Evolutionary conservation across 495 filamentous ascomycete species (phyloP).

Genomic region (Acidomyces sp.): DNA sequence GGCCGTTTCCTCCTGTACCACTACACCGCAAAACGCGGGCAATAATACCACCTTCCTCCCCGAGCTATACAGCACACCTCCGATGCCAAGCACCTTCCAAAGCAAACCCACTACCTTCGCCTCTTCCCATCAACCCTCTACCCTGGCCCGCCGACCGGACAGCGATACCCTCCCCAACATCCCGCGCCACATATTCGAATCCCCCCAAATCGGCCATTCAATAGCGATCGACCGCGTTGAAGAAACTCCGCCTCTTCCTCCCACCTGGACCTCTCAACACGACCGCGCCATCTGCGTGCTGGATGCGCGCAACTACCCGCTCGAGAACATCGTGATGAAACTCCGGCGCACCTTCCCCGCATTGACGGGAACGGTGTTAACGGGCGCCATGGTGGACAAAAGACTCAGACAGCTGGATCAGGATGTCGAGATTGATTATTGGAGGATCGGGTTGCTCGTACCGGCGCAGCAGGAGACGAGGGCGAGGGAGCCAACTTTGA

Average conservation of each 20-base stretch:
- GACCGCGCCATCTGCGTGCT: conserved; percentile 19
- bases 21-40: too few relatives aligned
- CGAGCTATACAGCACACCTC: conserved; percentile 14
- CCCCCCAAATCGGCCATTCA: background rate
- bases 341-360: conserved; percentile 11
- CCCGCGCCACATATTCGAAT: background rate
- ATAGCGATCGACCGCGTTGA: conserved; percentile 2
- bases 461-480: background rate
- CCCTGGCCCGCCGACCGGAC: background rate
- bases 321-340: conserved; percentile 5
- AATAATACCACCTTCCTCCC: conserved; percentile 9
- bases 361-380: conserved; percentile 9
- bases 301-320: conserved; percentile 10
- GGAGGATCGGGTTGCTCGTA: conserved; percentile 5
- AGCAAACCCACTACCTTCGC: conserved; percentile 2
- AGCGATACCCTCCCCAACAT: background rate
- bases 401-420: conserved; percentile 19
- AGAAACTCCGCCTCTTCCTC: conserved; percentile 13
- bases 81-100: conserved; percentile 16
- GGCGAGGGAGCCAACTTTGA: too few relatives aligned
- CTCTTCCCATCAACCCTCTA: background rate
- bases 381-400: conserved; percentile 15
- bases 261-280: conserved; percentile 11
- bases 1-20: too few relatives aligned
- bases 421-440: conserved; percentile 17